Evolutionary conservation across 179 eudicot species (phyloP).

Genomic region (Drosera spatulata): DNA sequence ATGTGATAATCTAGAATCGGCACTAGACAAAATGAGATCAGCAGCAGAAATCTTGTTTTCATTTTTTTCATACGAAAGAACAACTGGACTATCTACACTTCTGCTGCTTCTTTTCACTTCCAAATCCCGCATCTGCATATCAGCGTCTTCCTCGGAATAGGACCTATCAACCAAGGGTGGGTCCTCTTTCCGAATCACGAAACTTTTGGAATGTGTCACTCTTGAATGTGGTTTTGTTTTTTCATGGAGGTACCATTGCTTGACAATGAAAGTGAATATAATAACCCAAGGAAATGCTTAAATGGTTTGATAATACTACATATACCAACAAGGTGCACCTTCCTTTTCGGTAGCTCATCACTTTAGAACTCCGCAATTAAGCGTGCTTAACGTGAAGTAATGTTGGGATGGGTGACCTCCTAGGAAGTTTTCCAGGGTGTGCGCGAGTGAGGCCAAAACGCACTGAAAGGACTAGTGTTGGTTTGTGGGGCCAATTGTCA

Average conservation of each 20-base stretch:
- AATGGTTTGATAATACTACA: no score
- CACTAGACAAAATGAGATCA: slow-evolving; percentile 10
- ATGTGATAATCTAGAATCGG: slow-evolving; percentile 13
- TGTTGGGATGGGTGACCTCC: no score
- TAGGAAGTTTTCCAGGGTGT: no score
- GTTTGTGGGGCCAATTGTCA: no score
- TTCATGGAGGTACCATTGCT: slow-evolving; percentile 18
- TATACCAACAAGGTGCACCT: no score
- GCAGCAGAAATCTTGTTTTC: slow-evolving; percentile 19
- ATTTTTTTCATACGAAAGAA: slow-evolving; percentile 75
- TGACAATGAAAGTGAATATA: slow-evolving; percentile 47
- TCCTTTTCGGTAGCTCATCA: no score
- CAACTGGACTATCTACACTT: slow-evolving; percentile 21
- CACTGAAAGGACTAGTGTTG: no score
- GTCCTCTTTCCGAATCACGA: slow-evolving; percentile 16
- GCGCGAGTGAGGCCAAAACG: no score
- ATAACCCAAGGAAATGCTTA: no score
- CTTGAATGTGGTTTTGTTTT: slow-evolving; percentile 19
- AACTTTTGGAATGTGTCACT: slow-evolving; percentile 18
- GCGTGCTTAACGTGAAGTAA: no score
- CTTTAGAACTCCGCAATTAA: no score
- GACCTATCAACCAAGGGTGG: slow-evolving; percentile 17
- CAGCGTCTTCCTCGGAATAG: slow-evolving; percentile 21
- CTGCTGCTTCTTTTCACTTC: slow-evolving; percentile 12
- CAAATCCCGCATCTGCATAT: slow-evolving; percentile 28